Conservation (phyloP, 176 grass and related monocot genomes). For the Oropetium thomaeum region DNA sequence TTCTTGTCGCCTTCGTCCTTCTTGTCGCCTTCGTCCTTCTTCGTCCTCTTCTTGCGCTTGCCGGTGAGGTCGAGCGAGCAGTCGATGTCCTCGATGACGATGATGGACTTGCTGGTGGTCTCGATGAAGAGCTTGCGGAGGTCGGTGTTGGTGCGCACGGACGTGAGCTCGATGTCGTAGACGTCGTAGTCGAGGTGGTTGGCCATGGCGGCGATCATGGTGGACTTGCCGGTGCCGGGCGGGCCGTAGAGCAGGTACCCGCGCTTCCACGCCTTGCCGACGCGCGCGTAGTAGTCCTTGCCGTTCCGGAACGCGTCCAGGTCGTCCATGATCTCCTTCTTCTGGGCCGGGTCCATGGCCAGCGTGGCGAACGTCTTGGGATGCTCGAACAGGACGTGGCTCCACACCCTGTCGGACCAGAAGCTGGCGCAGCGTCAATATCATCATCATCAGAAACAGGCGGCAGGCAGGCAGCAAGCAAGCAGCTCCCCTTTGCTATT, state of each 20-base stretch:
- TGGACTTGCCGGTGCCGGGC: constrained; percentile 45
- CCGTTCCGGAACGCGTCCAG: constrained; percentile 15
- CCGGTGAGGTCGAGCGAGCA: constrained; percentile 28
- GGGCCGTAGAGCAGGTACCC: constrained; percentile 43
- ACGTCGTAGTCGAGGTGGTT: constrained; percentile 45
- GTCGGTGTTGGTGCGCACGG: neutral
- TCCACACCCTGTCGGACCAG: constrained; percentile 7
- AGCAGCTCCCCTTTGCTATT: too few relatives aligned
- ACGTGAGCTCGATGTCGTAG: constrained; percentile 50
- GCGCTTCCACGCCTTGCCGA: constrained; percentile 45
- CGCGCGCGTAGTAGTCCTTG: constrained; percentile 16
- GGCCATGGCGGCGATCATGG: constrained; percentile 43
- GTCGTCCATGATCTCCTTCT: constrained; percentile 26
- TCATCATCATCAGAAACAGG: too few relatives aligned
- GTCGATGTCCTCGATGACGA: constrained; percentile 88
- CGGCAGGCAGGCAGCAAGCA: too few relatives aligned
- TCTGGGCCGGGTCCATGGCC: constrained; percentile 32
- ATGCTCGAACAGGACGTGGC: constrained; percentile 39
- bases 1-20: too few relatives aligned
- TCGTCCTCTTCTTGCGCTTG: neutral
- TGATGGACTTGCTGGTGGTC: constrained; percentile 18
- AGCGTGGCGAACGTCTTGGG: constrained; percentile 40
- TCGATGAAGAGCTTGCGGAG: too few relatives aligned
- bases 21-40: too few relatives aligned
- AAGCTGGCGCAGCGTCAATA: too few relatives aligned